A percentile compares a stretch with the other conserved stretches of the same genome.
These are phyloP conservation scores for Triangularia verruculosa DNA, from an alignment of 2,329 filamentous ascomycete genomes.

Conservation along the genomic window DNA sequence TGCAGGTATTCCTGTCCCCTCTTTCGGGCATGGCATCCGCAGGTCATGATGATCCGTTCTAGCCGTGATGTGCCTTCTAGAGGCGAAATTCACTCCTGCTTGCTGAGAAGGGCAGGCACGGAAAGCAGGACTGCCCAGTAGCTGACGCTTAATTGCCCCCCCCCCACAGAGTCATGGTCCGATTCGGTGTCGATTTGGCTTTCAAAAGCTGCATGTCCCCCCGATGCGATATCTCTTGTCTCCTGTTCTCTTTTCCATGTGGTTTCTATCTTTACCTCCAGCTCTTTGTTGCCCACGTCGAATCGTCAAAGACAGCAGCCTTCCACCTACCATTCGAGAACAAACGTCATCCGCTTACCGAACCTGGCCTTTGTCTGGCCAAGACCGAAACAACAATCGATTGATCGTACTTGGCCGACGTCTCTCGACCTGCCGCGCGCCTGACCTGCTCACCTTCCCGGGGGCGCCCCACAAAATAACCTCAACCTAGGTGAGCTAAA, in stretches of 20 bases:
- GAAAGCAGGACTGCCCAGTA: background rate
- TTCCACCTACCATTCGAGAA: background rate
- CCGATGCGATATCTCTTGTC: background rate
- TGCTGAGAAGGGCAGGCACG: constrained; percentile 1
- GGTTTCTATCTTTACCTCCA: constrained; percentile 5
- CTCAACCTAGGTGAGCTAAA: constrained; percentile 20
- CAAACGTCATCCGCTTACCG: constrained; percentile 6
- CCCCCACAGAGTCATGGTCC: background rate
- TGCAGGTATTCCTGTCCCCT: background rate
- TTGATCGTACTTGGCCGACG: constrained; percentile 21
- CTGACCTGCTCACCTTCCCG: constrained; percentile 12
- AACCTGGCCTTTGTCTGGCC: constrained; percentile 17
- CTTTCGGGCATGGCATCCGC: background rate
- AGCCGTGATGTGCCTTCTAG: background rate
- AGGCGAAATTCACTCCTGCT: background rate
- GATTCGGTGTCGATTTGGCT: constrained; percentile 2
- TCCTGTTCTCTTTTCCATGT: background rate
- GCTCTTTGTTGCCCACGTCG: background rate
- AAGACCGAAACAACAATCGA: constrained; percentile 21
- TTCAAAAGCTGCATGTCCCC: constrained; percentile 5
- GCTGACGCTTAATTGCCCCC: constrained; percentile 4
- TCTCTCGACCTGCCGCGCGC: constrained; percentile 25
- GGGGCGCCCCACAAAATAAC: constrained; percentile 17
- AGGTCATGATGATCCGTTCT: background rate
- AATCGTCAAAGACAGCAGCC: background rate